Percentiles rank a stretch among this genome's conserved stretches.
phyloP scores from a whole-genome alignment of 441 rosid species.

The Gossypium trilobum region DNA sequence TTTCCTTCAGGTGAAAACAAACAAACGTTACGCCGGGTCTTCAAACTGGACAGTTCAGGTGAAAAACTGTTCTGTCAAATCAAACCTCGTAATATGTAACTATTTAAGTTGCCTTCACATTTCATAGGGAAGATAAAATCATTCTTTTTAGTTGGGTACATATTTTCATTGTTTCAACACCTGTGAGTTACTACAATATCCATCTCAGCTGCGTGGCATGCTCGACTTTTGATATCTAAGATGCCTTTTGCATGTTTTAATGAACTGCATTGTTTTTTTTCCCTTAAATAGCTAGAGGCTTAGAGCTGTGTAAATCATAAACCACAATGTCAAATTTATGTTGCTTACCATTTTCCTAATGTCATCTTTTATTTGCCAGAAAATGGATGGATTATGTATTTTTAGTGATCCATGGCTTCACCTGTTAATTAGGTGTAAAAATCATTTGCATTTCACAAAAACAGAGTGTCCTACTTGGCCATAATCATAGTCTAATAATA shows the following conservation, averaged over 20 bases:
- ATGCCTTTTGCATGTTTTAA: background rate
- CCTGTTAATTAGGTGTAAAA: background rate
- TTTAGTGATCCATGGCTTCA: background rate
- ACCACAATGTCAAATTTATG: background rate
- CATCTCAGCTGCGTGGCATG: background rate
- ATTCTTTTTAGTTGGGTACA: background rate
- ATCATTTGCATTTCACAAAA: background rate
- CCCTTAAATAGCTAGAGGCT: background rate
- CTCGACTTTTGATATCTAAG: background rate
- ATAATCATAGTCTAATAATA: background rate
- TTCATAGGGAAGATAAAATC: background rate
- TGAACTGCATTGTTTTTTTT: background rate
- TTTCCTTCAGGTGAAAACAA: constrained; percentile 23
- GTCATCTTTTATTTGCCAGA: background rate
- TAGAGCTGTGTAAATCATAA: background rate
- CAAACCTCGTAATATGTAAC: background rate
- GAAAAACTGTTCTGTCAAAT: background rate
- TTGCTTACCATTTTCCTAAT: background rate
- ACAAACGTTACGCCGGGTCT: constrained; percentile 32
- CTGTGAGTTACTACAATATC: background rate
- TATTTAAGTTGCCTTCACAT: background rate
- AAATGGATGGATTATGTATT: background rate
- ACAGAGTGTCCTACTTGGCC: background rate
- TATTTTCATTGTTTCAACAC: background rate
- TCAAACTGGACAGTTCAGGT: constrained; percentile 36